phyloP scores from a whole-genome alignment of 2,329 filamentous ascomycete genomes.

The Exophiala sideris region DNA sequence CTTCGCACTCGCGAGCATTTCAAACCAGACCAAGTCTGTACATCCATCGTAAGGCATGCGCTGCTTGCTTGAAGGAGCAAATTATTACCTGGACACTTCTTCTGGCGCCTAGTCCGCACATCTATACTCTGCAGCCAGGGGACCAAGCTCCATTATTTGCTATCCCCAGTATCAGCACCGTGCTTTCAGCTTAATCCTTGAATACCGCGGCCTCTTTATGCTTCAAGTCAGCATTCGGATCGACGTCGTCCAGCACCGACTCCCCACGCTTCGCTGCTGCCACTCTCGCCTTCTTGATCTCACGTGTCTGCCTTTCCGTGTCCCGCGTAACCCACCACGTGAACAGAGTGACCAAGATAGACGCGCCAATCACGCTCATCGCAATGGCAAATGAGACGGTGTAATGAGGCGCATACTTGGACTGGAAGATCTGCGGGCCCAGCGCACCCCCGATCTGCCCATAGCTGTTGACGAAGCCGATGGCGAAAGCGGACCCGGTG shows the following conservation, averaged over 20 bases:
- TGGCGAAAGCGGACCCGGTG: conserved; percentile 50
- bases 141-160: no score
- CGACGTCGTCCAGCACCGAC: conserved; percentile 44
- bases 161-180: no score
- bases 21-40: no score
- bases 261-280: conserved; percentile 41
- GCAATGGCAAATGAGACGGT: conserved; percentile 43
- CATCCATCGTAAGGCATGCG: no score
- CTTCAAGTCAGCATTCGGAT: not conserved
- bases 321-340: conserved; percentile 44
- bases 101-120: no score
- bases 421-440: conserved; percentile 47
- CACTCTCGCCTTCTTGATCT: conserved; percentile 42
- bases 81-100: no score
- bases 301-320: conserved; percentile 46
- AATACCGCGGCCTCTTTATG: no score
- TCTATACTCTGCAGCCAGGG: no score
- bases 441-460: conserved; percentile 50
- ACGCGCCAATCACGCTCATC: conserved; percentile 46
- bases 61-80: no score
- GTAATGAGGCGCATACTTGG: conserved; percentile 46
- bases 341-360: conserved; percentile 39
- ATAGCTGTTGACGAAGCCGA: conserved; percentile 51
- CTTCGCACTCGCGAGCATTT: no score
- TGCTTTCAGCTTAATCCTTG: no score